Evolutionary conservation across 2,329 filamentous ascomycete genomes (phyloP), one percentile per base, ranked within the genome.

Genomic region (Xylariaceae sp.): DNA sequence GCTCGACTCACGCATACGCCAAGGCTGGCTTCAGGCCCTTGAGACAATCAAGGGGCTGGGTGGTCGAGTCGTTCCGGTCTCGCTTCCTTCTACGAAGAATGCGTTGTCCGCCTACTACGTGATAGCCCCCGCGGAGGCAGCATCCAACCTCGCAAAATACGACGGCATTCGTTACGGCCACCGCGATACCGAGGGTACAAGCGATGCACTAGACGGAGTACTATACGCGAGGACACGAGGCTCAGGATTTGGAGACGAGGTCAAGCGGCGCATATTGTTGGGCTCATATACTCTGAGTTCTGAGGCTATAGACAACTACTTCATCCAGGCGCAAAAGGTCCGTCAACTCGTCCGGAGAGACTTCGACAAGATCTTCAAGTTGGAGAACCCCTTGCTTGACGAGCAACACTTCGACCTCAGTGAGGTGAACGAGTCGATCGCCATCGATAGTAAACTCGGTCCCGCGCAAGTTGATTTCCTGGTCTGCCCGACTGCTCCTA

Each of bases 51-150:
- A 84, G 65, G 66, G 75, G 0, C 75, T 81, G n/a, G 92, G 91
- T 9, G 88, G 89, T 60, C 83, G 79, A 0, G 78, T 97, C 10
- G 83, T 90, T 9, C 83, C 89, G 1, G 83, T 97, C 13, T 90
- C 88, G 1, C 80, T 99, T 3, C 92, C 93, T 0, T 85, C 87
- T 0, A 99, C 93, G 1, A 88, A 85, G 63, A 87, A 90, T 66
- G 93, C 94, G 0, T 83, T 99, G 0, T 90, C 92, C 17, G 89
- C 94, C 39, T 99, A 99, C 77, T 99, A 99, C 74, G 84, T 99
- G 58, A 86, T 99, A 58, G 95, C 94, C 0, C 91, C 94, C 0
- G 93, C 94, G 13, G 94, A 99, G 75, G 94, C 94, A 2, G 91
- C 91, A 1, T 97, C 93, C 13, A 99, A 99, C 69, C 83, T 99